Percentiles rank a stretch among this genome's conserved stretches.
Evolutionary conservation across 768 basidiomycete species (phyloP).

Genomic region (Xerocomellus intermedius): DNA sequence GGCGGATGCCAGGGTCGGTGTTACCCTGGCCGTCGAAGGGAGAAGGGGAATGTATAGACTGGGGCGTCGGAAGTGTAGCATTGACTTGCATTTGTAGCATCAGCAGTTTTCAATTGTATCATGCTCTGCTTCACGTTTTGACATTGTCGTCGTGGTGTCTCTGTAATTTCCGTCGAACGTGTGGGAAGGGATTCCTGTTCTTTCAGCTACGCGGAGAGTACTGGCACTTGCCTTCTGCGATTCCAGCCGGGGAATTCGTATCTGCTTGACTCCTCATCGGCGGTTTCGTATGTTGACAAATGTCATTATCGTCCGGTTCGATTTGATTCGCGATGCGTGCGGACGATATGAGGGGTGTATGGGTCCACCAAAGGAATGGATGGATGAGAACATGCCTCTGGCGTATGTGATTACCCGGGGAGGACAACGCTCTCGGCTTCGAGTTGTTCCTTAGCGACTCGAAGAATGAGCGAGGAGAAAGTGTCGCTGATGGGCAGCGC

Average conservation of each 20-base stretch:
- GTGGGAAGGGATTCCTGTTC: not conserved
- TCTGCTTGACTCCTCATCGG: not conserved
- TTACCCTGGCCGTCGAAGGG: not conserved
- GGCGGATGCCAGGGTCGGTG: not conserved
- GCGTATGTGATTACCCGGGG: too few species aligned
- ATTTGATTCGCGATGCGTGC: not conserved
- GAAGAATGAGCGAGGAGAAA: not conserved
- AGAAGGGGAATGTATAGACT: too few species aligned
- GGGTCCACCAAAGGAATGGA: too few species aligned
- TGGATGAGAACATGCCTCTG: too few species aligned
- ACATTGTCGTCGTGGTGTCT: not conserved
- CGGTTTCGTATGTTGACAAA: too few species aligned
- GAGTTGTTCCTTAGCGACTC: not conserved
- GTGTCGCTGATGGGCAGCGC: too few species aligned
- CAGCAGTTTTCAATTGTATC: not conserved
- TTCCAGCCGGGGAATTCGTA: not conserved
- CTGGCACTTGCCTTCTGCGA: too few species aligned
- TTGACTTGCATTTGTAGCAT: not conserved
- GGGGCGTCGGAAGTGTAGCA: not conserved
- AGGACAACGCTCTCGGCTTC: not conserved
- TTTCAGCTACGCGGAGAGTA: too few species aligned
- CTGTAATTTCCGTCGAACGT: not conserved
- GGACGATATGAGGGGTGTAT: too few species aligned
- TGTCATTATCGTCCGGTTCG: too few species aligned
- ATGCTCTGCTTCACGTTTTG: not conserved